Conservation (phyloP, 192 early-diverging fungal species). For the Coemansia sp. region DNA sequence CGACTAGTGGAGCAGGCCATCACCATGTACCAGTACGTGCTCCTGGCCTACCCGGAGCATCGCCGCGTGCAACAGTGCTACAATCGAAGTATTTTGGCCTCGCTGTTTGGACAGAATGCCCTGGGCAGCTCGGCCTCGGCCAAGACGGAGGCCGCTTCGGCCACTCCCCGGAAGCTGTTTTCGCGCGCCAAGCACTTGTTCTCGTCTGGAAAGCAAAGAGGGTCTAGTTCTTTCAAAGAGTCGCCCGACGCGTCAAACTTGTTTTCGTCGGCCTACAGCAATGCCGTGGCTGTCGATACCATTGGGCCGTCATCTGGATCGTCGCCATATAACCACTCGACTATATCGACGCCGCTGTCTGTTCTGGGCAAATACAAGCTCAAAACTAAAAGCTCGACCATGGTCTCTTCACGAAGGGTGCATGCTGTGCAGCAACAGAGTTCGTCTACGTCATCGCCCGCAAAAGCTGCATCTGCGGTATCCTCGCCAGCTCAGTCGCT, state of each 20-base stretch:
- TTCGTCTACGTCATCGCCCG: not conserved
- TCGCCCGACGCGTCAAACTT: conserved; percentile 18
- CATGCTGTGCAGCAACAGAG: conserved; percentile 22
- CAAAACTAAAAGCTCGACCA: conserved; percentile 40
- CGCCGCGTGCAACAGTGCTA: conserved; percentile 54
- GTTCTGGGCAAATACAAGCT: conserved; percentile 53
- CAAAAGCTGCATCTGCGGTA: conserved; percentile 21
- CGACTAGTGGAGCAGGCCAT: conserved; percentile 49
- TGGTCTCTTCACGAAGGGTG: conserved; percentile 34
- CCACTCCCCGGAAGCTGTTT: conserved; percentile 48
- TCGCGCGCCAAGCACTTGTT: conserved; percentile 51
- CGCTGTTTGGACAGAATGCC: conserved; percentile 51
- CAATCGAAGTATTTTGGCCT: conserved; percentile 53
- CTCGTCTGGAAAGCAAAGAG: conserved; percentile 33
- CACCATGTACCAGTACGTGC: conserved; percentile 47
- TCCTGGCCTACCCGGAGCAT: conserved; percentile 50
- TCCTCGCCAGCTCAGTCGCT: conserved; percentile 24
- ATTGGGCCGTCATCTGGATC: conserved; percentile 32
- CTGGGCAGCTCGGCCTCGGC: conserved; percentile 45
- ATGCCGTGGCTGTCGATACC: conserved; percentile 29
- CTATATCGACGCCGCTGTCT: conserved; percentile 43
- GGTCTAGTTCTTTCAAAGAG: conserved; percentile 10
- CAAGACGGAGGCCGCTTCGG: conserved; percentile 39
- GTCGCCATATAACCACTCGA: conserved; percentile 39
- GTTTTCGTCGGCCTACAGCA: conserved; percentile 46